phyloP scores from a whole-genome alignment of 1,139 yeast genomes.

The Candida mesenterica region DNA sequence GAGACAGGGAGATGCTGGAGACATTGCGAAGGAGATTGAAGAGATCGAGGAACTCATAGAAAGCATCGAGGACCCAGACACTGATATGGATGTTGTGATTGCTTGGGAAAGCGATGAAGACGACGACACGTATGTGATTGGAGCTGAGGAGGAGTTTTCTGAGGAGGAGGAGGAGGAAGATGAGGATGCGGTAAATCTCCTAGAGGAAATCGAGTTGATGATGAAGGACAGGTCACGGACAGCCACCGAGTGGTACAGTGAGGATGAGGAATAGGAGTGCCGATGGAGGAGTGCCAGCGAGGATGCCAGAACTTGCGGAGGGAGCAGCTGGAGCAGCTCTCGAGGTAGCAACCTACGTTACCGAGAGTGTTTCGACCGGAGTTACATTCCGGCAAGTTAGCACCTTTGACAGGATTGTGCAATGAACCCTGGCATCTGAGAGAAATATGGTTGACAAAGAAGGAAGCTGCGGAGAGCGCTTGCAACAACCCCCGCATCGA shows the following conservation, averaged over 20 bases:
- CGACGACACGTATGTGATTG: conserved; percentile 27
- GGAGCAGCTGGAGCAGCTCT: too few species aligned
- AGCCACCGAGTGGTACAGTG: conserved; percentile 6
- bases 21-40: conserved; percentile 5
- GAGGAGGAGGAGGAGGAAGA: conserved; percentile 12
- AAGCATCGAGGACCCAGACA: conserved; percentile 3
- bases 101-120: conserved; percentile 21
- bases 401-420: too few species aligned
- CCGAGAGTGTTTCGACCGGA: too few species aligned
- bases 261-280: conserved; percentile 2
- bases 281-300: too few species aligned
- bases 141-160: conserved; percentile 9
- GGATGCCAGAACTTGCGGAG: too few species aligned
- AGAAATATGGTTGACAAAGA: too few species aligned
- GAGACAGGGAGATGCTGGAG: conserved; percentile 16
- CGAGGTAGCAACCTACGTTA: too few species aligned
- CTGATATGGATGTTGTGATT: conserved; percentile 11
- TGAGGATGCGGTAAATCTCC: conserved; percentile 16
- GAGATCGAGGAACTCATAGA: conserved; percentile 19
- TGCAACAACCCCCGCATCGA: too few species aligned
- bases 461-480: too few species aligned
- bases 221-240: conserved; percentile 5
- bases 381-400: too few species aligned
- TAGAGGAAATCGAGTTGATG: conserved; percentile 10
- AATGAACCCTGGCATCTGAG: too few species aligned